Percentiles rank a stretch among this genome's conserved stretches.
Conservation (phyloP, 169 alveolate genomes). For the Eimeria acervulina region DNA sequence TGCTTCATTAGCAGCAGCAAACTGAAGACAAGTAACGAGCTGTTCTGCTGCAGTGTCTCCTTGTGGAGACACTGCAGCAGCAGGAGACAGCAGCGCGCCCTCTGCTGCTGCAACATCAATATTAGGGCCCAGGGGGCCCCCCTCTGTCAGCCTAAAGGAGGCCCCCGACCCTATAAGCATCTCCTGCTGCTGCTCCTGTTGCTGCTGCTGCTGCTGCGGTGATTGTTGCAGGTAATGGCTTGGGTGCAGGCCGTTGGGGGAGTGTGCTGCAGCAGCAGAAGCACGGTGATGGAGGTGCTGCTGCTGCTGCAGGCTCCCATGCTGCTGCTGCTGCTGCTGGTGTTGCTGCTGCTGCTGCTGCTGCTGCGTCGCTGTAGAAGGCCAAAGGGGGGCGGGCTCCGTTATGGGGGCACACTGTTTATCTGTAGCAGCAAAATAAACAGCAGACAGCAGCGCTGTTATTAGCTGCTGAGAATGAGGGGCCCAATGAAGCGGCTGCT, state of each 20-base stretch:
- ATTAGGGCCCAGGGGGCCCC: slow-evolving; percentile 20
- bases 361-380: no score
- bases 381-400: neutral
- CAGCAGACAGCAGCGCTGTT: slow-evolving; percentile 43
- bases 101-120: neutral
- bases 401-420: slow-evolving; percentile 46
- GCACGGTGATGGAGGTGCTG: neutral
- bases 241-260: neutral
- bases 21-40: slow-evolving; percentile 56
- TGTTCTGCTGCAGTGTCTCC: neutral
- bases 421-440: slow-evolving; percentile 67
- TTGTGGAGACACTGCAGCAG: slow-evolving; percentile 10
- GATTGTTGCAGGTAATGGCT: neutral
- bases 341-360: no score
- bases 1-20: slow-evolving; percentile 44
- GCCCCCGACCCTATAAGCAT: neutral
- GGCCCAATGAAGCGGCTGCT: slow-evolving; percentile 67
- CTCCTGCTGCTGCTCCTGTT: neutral
- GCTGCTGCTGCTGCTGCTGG: no score
- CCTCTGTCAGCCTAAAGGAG: neutral
- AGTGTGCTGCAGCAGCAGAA: neutral
- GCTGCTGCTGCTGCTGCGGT: slow-evolving; percentile 39
- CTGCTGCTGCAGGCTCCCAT: no score
- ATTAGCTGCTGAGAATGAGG: slow-evolving; percentile 13
- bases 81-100: neutral